Evolutionary conservation across 1,284 basidiomycete genomes (phyloP).

Genomic region (Fistulinella staudtii): DNA sequence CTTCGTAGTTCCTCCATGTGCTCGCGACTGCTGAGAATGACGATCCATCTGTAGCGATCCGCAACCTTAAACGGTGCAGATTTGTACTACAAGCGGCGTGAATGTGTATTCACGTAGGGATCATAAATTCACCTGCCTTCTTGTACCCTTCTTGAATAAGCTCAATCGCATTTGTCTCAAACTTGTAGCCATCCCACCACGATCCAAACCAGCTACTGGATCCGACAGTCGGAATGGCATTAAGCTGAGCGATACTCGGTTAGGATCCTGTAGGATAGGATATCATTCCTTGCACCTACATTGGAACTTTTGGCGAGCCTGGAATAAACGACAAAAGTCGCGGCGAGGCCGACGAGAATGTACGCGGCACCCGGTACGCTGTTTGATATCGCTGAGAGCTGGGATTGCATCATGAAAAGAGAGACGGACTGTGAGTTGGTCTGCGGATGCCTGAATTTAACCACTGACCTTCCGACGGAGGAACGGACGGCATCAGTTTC

Average conservation of each 20-base stretch:
- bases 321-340: not conserved
- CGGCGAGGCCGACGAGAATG: not conserved
- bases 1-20: conserved; percentile 41
- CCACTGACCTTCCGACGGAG: too few relatives aligned
- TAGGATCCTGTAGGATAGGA: too few relatives aligned
- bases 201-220: conserved; percentile 10
- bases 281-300: too few relatives aligned
- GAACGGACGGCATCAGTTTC: too few relatives aligned
- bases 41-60: conserved; percentile 35
- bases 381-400: too few relatives aligned
- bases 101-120: not conserved
- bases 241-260: not conserved
- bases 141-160: conserved; percentile 20
- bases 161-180: not conserved
- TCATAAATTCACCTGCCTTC: conserved; percentile 4
- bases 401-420: too few relatives aligned
- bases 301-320: not conserved
- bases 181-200: conserved; percentile 11
- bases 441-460: too few relatives aligned
- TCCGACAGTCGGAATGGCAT: conserved; percentile 21
- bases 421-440: too few relatives aligned
- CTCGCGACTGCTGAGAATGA: conserved; percentile 35
- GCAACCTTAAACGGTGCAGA: conserved; percentile 40
- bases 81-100: conserved; percentile 9
- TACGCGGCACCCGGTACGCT: not conserved